Evolutionary conservation across 768 basidiomycete species (phyloP).

Genomic region (Filobasidium wieringae): DNA sequence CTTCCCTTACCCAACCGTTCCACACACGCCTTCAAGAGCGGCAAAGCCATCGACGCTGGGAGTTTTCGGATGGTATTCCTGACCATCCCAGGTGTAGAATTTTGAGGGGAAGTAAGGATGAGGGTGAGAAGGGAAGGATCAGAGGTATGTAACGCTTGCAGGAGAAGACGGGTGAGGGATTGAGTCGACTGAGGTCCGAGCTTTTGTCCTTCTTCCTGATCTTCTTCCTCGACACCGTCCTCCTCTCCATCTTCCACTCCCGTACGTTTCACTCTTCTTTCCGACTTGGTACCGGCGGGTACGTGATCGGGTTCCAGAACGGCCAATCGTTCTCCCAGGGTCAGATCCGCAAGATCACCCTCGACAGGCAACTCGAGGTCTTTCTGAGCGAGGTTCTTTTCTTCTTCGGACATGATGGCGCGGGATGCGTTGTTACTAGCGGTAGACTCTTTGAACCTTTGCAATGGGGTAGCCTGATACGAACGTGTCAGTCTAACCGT

Average conservation of each 20-base stretch:
- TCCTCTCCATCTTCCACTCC: conserved; percentile 35
- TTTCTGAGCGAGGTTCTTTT: conserved; percentile 16
- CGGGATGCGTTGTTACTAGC: conserved; percentile 13
- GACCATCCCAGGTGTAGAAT: conserved; percentile 70
- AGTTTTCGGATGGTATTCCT: conserved; percentile 74
- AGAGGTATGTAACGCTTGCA: conserved; percentile 90
- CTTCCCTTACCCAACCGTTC: conserved; percentile 72
- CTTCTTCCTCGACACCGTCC: neutral
- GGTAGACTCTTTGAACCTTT: conserved; percentile 22
- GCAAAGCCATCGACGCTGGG: conserved; percentile 74
- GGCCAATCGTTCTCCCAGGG: conserved; percentile 77
- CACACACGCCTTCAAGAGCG: conserved; percentile 73
- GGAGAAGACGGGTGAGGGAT: conserved; percentile 82
- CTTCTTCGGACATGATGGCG: conserved; percentile 19
- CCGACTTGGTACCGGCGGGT: neutral
- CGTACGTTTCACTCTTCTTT: neutral
- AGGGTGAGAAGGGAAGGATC: conserved; percentile 71
- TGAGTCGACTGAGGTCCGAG: conserved; percentile 50
- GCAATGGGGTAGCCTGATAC: conserved; percentile 16
- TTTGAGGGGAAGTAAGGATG: conserved; percentile 56
- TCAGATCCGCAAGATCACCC: conserved; percentile 76
- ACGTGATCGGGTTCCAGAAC: conserved; percentile 42
- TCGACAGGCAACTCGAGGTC: conserved; percentile 42
- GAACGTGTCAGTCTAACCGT: neutral
- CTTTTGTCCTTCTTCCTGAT: neutral